Evolutionary conservation across 345 rosid genomes (phyloP).

Genomic region (Boechera divaricarpa): DNA sequence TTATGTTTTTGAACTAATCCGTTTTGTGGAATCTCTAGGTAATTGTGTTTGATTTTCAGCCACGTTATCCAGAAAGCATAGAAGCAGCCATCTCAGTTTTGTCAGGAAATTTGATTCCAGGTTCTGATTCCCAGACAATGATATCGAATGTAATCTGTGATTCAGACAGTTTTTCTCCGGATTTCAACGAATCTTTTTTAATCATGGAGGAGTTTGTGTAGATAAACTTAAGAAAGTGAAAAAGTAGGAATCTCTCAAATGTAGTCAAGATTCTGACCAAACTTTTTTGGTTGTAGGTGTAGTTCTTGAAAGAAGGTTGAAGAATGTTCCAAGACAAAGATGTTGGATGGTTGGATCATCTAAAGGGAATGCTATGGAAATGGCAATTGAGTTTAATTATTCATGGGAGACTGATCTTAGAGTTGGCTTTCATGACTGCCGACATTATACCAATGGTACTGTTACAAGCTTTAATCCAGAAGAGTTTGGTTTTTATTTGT

Average conservation of each 20-base stretch:
- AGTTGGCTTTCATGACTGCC: constrained; percentile 78
- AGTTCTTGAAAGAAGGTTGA: constrained; percentile 56
- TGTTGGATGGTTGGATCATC: constrained; percentile 83
- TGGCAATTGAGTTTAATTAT: constrained; percentile 55
- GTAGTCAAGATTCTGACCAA: constrained; percentile 23
- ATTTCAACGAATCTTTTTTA: constrained; percentile 32
- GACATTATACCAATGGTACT: constrained; percentile 73
- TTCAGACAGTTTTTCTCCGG: neutral
- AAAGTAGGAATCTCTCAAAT: constrained; percentile 4
- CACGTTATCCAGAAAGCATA: constrained; percentile 40
- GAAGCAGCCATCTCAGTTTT: constrained; percentile 40
- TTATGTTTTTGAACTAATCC: neutral
- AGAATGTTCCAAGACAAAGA: constrained; percentile 61
- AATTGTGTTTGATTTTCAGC: constrained; percentile 47
- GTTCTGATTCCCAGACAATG: constrained; percentile 39
- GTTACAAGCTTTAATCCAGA: neutral
- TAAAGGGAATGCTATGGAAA: constrained; percentile 49
- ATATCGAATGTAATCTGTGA: constrained; percentile 34
- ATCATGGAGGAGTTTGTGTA: neutral
- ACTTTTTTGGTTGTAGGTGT: constrained; percentile 46
- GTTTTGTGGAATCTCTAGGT: constrained; percentile 30
- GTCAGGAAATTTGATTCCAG: constrained; percentile 43
- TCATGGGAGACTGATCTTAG: constrained; percentile 68
- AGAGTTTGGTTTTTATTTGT: neutral
- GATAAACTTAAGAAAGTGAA: neutral